These are phyloP conservation scores for Cercophora scortea DNA, from an alignment of 495 filamentous ascomycete genomes.

Conservation along the genomic window DNA sequence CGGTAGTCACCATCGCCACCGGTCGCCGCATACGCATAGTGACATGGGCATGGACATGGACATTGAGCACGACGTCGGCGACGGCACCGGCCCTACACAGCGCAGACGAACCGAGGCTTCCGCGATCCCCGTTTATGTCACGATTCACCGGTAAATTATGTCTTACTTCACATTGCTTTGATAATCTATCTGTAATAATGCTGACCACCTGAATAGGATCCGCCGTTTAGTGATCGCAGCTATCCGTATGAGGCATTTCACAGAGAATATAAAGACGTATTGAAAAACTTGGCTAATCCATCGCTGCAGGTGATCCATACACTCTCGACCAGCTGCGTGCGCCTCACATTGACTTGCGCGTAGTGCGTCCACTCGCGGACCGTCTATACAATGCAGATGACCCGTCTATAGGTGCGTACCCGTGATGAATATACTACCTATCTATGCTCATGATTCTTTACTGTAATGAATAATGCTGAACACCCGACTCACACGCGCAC, in stretches of 20 bases:
- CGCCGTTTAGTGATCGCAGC: conserved; percentile 22
- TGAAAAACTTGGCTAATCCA: neutral
- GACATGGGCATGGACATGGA: too few relatives aligned
- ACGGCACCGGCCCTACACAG: neutral
- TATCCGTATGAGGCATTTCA: conserved; percentile 9
- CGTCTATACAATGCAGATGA: conserved; percentile 51
- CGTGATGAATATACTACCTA: neutral
- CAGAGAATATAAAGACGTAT: too few relatives aligned
- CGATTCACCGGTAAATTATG: conserved; percentile 34
- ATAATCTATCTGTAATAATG: conserved; percentile 13
- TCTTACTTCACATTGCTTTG: conserved; percentile 10
- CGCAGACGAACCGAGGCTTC: too few relatives aligned
- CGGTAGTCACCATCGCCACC: too few relatives aligned
- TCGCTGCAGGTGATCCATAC: conserved; percentile 48
- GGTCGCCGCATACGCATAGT: too few relatives aligned
- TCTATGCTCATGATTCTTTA: neutral
- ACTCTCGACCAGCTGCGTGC: conserved; percentile 50
- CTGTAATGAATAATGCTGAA: neutral
- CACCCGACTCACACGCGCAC: neutral
- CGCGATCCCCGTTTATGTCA: conserved; percentile 34
- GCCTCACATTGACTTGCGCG: conserved; percentile 48
- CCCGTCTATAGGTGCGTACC: conserved; percentile 41
- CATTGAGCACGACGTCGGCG: neutral
- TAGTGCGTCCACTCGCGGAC: conserved; percentile 53
- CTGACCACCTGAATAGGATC: conserved; percentile 9